phyloP scores from a whole-genome alignment of 495 filamentous ascomycete species.

The Tuber umbilicatum region DNA sequence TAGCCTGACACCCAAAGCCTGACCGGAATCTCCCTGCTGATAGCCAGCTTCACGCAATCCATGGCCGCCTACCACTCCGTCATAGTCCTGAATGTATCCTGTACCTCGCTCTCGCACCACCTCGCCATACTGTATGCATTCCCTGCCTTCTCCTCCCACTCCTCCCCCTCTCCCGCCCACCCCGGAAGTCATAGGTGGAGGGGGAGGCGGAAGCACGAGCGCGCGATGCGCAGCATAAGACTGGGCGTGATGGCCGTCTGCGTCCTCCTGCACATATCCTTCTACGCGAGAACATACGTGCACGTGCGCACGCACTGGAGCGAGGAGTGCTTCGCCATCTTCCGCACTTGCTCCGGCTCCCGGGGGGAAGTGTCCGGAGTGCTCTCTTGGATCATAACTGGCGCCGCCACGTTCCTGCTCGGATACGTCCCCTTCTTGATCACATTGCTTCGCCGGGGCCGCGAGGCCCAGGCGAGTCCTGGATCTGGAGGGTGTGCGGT shows the following conservation, averaged over 20 bases:
- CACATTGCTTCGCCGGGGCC: neutral
- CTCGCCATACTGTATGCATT: slow-evolving; percentile 18
- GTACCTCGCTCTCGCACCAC: slow-evolving; percentile 28
- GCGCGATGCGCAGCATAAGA: slow-evolving; percentile 3
- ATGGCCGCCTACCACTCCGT: slow-evolving; percentile 21
- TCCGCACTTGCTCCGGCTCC: slow-evolving; percentile 2
- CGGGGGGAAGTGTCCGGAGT: neutral
- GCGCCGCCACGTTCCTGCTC: slow-evolving; percentile 9
- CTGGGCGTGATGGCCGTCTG: slow-evolving; percentile 17
- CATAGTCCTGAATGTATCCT: slow-evolving; percentile 22
- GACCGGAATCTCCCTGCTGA: slow-evolving; percentile 5
- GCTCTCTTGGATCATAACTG: slow-evolving; percentile 12
- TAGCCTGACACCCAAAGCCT: slow-evolving; percentile 13
- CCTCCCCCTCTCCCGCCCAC: neutral
- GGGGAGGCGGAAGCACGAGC: neutral
- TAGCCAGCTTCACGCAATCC: slow-evolving; percentile 16
- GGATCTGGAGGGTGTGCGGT: neutral
- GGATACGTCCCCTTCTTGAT: slow-evolving; percentile 7
- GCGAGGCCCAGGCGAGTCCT: neutral
- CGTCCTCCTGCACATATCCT: slow-evolving; percentile 13
- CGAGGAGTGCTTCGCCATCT: slow-evolving; percentile 20
- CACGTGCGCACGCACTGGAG: slow-evolving; percentile 14
- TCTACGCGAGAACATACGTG: slow-evolving; percentile 17
- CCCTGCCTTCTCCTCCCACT: neutral
- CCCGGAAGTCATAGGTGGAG: neutral